Base-by-base conservation (phyloP, 2,329 filamentous ascomycete species). In the Ascochyta rabiei region DNA sequence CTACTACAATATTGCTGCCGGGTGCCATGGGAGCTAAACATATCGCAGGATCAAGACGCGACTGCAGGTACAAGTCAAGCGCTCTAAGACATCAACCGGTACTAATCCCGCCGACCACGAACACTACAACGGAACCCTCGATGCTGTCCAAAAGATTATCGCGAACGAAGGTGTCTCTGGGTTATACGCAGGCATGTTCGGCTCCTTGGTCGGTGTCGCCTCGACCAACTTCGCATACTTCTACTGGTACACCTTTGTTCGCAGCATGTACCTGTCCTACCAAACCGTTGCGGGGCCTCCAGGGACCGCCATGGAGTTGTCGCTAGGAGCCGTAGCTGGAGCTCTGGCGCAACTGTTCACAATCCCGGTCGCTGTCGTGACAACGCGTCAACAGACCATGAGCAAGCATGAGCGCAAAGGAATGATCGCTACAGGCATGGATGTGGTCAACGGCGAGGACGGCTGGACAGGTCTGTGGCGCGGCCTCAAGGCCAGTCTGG, bases 191-290 rank as follows among this genome's bases (percentile, higher is more conserved):
- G 95, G 95, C 57, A 93, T 99, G 74, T 83, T 86, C 56, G 93
- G 93, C 45, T 87, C 93, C 4, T 81, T 99, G 16, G 79, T 98
- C 46, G 95, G 95, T 48, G 95, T 99, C 31, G 93, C 92, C 1
- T 97, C 93, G 23, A 98, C 93, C 47, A 99, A 99, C 77, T 99
- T 99, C 74, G 95, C 95, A 68, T 99, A 99, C 79, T 99, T 99
- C 75, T 99, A 99, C 80, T 98, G 93, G 93, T 98, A 98, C 75
- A 93, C 91, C 5, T 79, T 95, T 24, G 91, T 97, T 28, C 87
- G 95, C 60, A 86, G 86, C 15, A 76, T 96, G 18, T 98, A 98
- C 75, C 77, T 90, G 62, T 77, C 79, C 16, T 82, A 81, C 21
- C 79, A 78, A 63, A 84, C 84, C 62, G 79, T 84, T 35, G 75